Evolutionary conservation across 306 rosid species (phyloP).

Genomic region (Gynostemma pentaphyllum): DNA sequence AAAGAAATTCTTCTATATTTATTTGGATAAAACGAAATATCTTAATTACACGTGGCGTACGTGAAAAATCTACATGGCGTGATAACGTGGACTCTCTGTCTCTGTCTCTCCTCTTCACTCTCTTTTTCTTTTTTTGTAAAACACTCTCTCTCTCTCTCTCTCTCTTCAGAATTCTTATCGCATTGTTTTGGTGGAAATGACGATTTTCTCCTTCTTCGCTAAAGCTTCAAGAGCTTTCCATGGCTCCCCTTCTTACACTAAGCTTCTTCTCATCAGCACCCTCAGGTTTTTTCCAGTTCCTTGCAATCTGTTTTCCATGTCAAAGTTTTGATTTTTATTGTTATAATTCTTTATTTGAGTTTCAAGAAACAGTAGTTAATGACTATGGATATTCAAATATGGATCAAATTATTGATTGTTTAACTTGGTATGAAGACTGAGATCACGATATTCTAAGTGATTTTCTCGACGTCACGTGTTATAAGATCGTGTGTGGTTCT

Average conservation of each 20-base stretch:
- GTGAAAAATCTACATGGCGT: neutral
- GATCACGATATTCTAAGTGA: neutral
- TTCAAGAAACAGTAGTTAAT: neutral
- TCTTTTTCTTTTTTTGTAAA: neutral
- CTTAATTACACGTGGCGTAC: neutral
- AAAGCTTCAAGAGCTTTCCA: constrained; percentile 39
- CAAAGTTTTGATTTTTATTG: constrained; percentile 11
- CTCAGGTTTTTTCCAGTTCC: constrained; percentile 38
- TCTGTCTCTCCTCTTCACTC: neutral
- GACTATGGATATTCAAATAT: neutral
- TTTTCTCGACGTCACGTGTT: too few species aligned
- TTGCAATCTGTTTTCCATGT: neutral
- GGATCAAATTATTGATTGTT: neutral
- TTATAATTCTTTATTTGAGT: neutral
- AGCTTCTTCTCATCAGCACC: constrained; percentile 53
- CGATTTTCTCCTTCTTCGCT: constrained; percentile 41
- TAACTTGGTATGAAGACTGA: neutral
- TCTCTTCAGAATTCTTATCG: neutral
- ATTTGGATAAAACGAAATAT: neutral
- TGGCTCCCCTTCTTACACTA: constrained; percentile 30
- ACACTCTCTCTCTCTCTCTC: neutral
- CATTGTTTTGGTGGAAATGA: constrained; percentile 23
- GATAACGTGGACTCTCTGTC: neutral
- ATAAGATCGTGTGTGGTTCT: too few species aligned
- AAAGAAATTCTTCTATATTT: neutral